phyloP scores from a whole-genome alignment of 116 monocot genomes.

The Trichopus zeylanicus region DNA sequence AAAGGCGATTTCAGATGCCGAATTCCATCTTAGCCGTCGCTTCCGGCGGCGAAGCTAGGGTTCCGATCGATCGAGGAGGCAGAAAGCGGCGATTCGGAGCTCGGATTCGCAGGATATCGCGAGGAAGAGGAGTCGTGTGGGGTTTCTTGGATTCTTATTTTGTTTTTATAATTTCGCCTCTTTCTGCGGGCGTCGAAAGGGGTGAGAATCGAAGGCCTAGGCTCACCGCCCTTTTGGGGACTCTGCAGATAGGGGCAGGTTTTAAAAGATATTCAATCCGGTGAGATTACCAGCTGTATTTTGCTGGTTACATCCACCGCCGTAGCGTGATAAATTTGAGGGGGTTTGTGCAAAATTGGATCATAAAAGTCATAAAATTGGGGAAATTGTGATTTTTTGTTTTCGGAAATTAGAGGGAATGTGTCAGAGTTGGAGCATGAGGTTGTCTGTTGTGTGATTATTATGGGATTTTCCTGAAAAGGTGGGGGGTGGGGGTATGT shows the following conservation, averaged over 20 bases:
- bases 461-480: too few relatives aligned
- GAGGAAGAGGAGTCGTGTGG: neutral
- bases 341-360: too few relatives aligned
- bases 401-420: too few relatives aligned
- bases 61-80: neutral
- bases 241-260: neutral
- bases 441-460: too few relatives aligned
- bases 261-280: neutral
- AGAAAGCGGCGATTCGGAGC: neutral
- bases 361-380: too few relatives aligned
- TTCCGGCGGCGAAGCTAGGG: neutral
- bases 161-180: constrained; percentile 1
- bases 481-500: too few relatives aligned
- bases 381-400: too few relatives aligned
- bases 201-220: neutral
- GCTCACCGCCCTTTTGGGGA: neutral
- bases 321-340: too few relatives aligned
- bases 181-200: neutral
- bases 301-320: neutral
- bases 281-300: neutral
- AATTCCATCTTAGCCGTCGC: neutral
- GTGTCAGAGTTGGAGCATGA: too few relatives aligned
- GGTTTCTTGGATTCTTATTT: too few relatives aligned
- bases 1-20: neutral
- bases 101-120: neutral